Evolutionary conservation across 768 basidiomycete species (phyloP), one percentile per base, ranked within the genome.

Genomic region (Suillus cothurnatus): DNA sequence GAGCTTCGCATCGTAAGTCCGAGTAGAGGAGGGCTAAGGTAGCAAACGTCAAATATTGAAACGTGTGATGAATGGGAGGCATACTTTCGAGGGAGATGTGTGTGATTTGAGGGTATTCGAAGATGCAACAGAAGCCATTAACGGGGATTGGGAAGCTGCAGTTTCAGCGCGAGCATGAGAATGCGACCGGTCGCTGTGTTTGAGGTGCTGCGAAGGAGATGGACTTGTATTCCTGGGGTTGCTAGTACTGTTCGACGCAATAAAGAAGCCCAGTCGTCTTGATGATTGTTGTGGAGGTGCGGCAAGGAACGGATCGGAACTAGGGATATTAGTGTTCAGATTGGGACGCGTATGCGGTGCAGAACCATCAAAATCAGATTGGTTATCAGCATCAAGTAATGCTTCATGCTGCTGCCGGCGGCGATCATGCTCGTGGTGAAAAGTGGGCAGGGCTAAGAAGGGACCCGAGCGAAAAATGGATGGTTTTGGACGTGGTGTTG

Each of bases 1-100:
- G 56, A 92, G 81, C 74, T 93, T 92, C 19, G 89, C 82, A 78
- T 92, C 91, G 76, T 92, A 93, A 1, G 90, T 91, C 26, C 91
- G 87, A 28, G 85, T 83, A 73, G 90, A 85, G 12, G 87, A 84
- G 45, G 83, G 77, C 85, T 84, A 21, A 28, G 66, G 43, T 41
- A 62, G 47, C 32, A 38, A 49, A 66, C 52, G 64, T 66, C 53
- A 62, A 64, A 61, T 39, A 19, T 60, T 31, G 62, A 32, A 69
- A 43, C 62, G 41, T 32, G 62, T 43, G 19, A 67, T 32, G 11
- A 62, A 36, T 47, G 23, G 57, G 56, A 43, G 61, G 50, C 65
- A 52, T 65, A 75, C 79, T 71, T 78, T 78, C 61, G 77, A 68
- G 9, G 77, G 77, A 4, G 79, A 79, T 31, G 77, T 67, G 43